Base-by-base conservation (phyloP, 129 eudicot genomes). In the Solidago caesia region DNA sequence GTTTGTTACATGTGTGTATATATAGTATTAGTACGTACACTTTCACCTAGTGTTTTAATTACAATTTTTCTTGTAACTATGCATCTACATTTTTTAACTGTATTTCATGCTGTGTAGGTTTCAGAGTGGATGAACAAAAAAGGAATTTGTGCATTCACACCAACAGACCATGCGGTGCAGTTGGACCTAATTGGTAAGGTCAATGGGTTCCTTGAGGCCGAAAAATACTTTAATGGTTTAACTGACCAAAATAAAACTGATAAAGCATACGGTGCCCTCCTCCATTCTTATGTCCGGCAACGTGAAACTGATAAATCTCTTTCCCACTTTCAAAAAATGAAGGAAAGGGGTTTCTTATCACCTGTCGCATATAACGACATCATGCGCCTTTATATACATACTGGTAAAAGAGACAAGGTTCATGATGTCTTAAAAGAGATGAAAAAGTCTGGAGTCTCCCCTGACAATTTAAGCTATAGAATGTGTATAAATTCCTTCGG, bases 181-280 rank as follows among this genome's bases (percentile, higher is more conserved):
- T 39, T 93, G 78, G 97, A 88, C 71, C 85, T 93, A 45, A 85
- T 88, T 52, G 98, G 98, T 42, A 90, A 76, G 73, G 92, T 90
- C 80, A 87, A 84, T 4, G 98, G 98, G 49, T 86, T 74, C 72
- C 44, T 64, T 15, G 68, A 82, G 68, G 98, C 97, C 1, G 98
- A 93, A 78, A 83, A 55, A 42, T 93, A 93, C 78, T 90, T 93
- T 74, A 83, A 80, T 44, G 66, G 67, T 75, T 71, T 93, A 77
- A 75, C 62, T 5, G 96, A 93, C 49, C 39, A 76, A 64, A 86
- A 88, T 53, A 88, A 80, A 86, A 88, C 73, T 13, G 84, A 69
- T 0, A 93, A 86, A 75, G 87, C 92, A 0, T 90, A 86, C 44
- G 98, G 98, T n/a, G 97, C 98, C 47, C 93, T 93, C 51, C 89